These are phyloP conservation scores for Cicer pinnatifidum DNA, from an alignment of 306 rosid species.

Conservation along the genomic window DNA sequence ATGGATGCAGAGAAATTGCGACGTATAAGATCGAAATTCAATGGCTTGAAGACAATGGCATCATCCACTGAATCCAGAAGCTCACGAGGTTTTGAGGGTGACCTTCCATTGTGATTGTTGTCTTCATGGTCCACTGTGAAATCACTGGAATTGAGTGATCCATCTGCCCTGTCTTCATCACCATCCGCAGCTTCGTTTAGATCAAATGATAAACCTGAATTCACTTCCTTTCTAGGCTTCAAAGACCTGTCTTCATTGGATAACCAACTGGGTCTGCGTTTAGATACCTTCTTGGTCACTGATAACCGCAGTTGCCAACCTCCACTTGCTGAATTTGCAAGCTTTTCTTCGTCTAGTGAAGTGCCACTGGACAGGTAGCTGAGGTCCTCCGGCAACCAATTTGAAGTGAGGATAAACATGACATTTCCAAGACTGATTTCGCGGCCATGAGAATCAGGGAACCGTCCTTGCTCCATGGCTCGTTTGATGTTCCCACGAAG, in stretches of 20 bases:
- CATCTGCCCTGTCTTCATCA: slow-evolving; percentile 74
- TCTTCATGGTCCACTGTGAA: slow-evolving; percentile 77
- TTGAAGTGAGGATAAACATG: slow-evolving; percentile 80
- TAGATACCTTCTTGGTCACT: slow-evolving; percentile 56
- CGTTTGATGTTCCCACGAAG: slow-evolving; percentile 70
- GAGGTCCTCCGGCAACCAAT: slow-evolving; percentile 78
- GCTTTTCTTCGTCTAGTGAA: slow-evolving; percentile 64
- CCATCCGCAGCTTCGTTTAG: slow-evolving; percentile 74
- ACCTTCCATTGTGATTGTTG: slow-evolving; percentile 50
- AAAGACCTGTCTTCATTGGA: slow-evolving; percentile 60
- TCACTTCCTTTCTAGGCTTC: slow-evolving; percentile 62
- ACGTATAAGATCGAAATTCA: slow-evolving; percentile 59
- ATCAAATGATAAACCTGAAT: slow-evolving; percentile 68
- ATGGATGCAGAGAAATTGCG: slow-evolving; percentile 56
- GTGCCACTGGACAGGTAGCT: slow-evolving; percentile 57
- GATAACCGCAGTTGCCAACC: slow-evolving; percentile 80
- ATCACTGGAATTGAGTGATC: slow-evolving; percentile 90
- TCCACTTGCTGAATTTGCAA: slow-evolving; percentile 57
- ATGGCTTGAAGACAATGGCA: slow-evolving; percentile 80
- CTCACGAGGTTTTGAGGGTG: slow-evolving; percentile 54
- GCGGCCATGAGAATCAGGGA: slow-evolving; percentile 84
- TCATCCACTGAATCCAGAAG: slow-evolving; percentile 70
- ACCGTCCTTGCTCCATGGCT: slow-evolving; percentile 89
- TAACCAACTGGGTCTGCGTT: slow-evolving; percentile 75
- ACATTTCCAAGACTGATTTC: slow-evolving; percentile 85